Evolutionary conservation across 73 alveolate species (phyloP).

Genomic region (Breviolum minutum): DNA sequence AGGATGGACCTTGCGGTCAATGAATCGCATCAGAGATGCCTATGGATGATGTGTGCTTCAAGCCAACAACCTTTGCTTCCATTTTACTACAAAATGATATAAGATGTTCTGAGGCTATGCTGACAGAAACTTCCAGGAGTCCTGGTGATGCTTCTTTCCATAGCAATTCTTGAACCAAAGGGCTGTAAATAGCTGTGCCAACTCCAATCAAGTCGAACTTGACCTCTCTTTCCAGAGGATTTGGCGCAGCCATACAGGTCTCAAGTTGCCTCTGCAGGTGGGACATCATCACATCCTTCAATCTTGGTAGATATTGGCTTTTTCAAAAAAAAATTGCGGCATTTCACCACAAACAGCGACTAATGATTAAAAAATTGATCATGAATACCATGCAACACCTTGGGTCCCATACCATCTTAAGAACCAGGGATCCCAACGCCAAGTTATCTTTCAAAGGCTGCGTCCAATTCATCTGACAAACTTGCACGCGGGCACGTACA

Average conservation of each 20-base stretch:
- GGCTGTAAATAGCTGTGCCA: constrained; percentile 56
- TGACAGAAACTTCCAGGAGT: background rate
- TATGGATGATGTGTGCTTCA: background rate
- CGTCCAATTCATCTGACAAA: constrained; percentile 83
- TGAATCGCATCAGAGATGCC: background rate
- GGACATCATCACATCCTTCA: background rate
- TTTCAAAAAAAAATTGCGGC: no score
- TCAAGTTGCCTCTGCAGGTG: constrained; percentile 16
- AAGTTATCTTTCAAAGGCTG: constrained; percentile 4
- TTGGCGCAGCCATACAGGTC: background rate
- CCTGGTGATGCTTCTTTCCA: no score
- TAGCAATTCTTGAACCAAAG: background rate
- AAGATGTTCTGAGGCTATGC: background rate
- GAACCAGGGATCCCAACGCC: background rate
- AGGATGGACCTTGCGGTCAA: background rate
- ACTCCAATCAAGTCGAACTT: constrained; percentile 52
- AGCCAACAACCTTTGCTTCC: background rate
- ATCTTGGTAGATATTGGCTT: no score
- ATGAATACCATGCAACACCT: background rate
- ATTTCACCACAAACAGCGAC: no score
- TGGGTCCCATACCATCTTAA: background rate
- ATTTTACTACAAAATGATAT: background rate
- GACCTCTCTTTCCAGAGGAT: background rate
- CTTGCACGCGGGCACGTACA: background rate
- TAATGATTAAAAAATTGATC: no score